Evolutionary conservation across 140 eudicot species (phyloP).

Genomic region (Anethum foeniculum): DNA sequence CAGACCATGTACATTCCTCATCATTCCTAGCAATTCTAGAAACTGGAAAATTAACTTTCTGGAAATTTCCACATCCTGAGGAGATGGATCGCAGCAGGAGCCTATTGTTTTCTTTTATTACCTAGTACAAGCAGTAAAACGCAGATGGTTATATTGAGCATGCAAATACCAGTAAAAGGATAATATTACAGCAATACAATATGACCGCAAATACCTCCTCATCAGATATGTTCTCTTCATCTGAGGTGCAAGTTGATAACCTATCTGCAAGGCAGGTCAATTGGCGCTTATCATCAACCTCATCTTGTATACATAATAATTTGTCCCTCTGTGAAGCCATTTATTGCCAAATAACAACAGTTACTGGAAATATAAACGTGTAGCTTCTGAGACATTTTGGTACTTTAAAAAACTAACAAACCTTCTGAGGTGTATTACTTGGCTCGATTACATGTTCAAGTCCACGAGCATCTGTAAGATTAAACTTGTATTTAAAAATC

Average conservation of each 20-base stretch:
- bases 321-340: conserved; percentile 3
- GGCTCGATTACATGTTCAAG: conserved; percentile 16
- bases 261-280: conserved; percentile 11
- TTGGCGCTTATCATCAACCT: conserved; percentile 39
- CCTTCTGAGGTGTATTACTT: conserved; percentile 23
- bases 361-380: not conserved
- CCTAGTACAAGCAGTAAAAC: not conserved
- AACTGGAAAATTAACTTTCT: conserved; percentile 21
- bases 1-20: conserved; percentile 40
- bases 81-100: conserved; percentile 17
- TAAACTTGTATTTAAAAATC: conserved; percentile 4
- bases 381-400: not conserved
- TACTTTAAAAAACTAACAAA: not conserved
- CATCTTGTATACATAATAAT: conserved; percentile 37
- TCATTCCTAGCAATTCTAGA: conserved; percentile 18
- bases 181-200: not conserved
- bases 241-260: conserved; percentile 23
- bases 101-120: conserved; percentile 25
- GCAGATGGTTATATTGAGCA: not conserved
- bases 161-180: not conserved
- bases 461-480: conserved; percentile 39
- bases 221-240: conserved; percentile 54
- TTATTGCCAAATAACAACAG: not conserved
- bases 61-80: conserved; percentile 16
- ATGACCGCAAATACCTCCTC: conserved; percentile 42